Base-by-base conservation (phyloP, 192 early-diverging fungal species). In the Coemansia sp. region DNA sequence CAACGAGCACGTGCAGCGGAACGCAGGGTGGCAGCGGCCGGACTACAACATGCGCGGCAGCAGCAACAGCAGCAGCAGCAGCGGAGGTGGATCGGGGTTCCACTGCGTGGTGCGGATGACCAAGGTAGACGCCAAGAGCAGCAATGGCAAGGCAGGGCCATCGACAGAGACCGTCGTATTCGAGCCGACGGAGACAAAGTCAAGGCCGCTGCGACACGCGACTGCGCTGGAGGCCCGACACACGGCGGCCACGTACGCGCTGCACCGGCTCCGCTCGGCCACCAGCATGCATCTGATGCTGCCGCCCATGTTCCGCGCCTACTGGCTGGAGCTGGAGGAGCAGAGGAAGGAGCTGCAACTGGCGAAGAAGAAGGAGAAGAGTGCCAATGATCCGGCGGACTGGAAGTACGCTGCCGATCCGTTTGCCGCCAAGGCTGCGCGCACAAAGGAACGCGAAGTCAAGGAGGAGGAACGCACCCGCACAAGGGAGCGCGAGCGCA, bases 321-420 rank as follows among this genome's bases (percentile, higher is more conserved):
- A 90, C 40, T 97, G 95, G 94, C 70, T 71, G 13, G 72, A 86
- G 8, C 79, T 92, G 43, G 92, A 93, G 9, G 64, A 79, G 41
- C 80, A 84, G 45, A 85, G 79, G 39, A 76, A 81, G 17, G 68
- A 72, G 6, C 75, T 75, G 11, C 60, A 69, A 0, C 70, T 72
- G 1, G 61, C 62, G 8, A 64, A 69, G 2, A 63, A 70, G 25
- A 25, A n/a, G n/a, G n/a, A 25, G 25, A 25, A 20, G 86, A 87
- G 80, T 78, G 86, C 76, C 10, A 60, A 70, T 1, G 71, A 74
- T 2, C 60, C 57, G 5, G 66, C 68, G 1, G 61, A 69, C 17
- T 87, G 88, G 82, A 77, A 86, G 20, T 97, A 92, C 74, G 71
- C 86, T 0, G 75, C 80, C 12, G 95, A 97, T 79, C 95, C 95